These are phyloP conservation scores for Gliomastix tumulicola DNA, from an alignment of 2,329 filamentous ascomycete genomes.

Conservation along the genomic window DNA sequence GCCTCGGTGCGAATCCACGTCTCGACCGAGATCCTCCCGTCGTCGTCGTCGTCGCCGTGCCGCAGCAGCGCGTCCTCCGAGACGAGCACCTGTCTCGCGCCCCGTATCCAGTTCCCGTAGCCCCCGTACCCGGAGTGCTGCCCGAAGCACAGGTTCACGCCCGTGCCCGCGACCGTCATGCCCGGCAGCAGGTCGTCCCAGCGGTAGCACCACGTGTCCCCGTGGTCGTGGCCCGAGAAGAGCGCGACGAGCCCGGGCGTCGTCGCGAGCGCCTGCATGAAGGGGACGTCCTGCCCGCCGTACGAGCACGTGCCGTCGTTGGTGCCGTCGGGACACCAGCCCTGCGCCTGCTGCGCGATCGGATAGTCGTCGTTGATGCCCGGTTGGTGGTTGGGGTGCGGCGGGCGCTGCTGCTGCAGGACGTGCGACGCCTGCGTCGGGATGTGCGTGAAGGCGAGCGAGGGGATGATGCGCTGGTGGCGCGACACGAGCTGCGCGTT, in stretches of 20 bases:
- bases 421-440: slow-evolving; percentile 33
- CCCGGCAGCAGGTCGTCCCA: slow-evolving; percentile 31
- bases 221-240: slow-evolving; percentile 63
- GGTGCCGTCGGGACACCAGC: slow-evolving; percentile 33
- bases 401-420: slow-evolving; percentile 22
- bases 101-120: slow-evolving; percentile 58
- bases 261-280: slow-evolving; percentile 54
- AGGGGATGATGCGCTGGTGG: slow-evolving; percentile 29
- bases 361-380: slow-evolving; percentile 38
- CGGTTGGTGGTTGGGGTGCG: slow-evolving; percentile 29
- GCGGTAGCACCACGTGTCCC: slow-evolving; percentile 49
- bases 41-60: too few relatives aligned
- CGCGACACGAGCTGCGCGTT: slow-evolving; percentile 13
- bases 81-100: slow-evolving; percentile 48
- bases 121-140: slow-evolving; percentile 65
- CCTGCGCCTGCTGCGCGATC: slow-evolving; percentile 32
- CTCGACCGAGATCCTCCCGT: slow-evolving; percentile 38
- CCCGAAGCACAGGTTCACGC: slow-evolving; percentile 48
- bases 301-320: slow-evolving; percentile 28
- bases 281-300: slow-evolving; percentile 47
- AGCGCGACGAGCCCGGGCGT: slow-evolving; percentile 49
- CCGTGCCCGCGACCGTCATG: slow-evolving; percentile 29
- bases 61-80: slow-evolving; percentile 29
- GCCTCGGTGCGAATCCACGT: slow-evolving; percentile 58
- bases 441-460: slow-evolving; percentile 42